Base-by-base conservation (phyloP, 2,329 filamentous ascomycete species). In the Cryphonectria japonica region DNA sequence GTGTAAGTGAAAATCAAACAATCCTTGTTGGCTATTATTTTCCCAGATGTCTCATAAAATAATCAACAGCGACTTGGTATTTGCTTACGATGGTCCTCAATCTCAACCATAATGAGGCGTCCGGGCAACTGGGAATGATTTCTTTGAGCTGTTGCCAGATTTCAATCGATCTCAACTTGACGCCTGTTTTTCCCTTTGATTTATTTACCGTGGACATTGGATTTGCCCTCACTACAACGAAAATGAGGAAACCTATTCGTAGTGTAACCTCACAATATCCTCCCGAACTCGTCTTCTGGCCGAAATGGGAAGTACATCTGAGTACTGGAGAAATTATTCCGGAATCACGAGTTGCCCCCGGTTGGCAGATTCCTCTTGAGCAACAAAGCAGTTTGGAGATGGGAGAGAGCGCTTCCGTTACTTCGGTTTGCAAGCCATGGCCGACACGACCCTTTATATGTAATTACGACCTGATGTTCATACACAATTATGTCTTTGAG, bases 401-500 rank as follows among this genome's bases (percentile, higher is more conserved):
- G 11, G 29, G 19, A 13, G 13, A 59, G 14, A 34, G 14, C 54
- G 19, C 29, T 1, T 59, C 19, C 0, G 29, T 2, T 8, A 8
- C 5, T 34, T 13, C 29, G 6, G 5, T 34, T 6, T 14, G n/a
- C 11, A 14, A 32, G 3, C 1, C 26, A 19, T 8, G 26, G 54
- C 13, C 59, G 59, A 5, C 26, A 37, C 16, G 32, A 43, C 16
- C n/a, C 4, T n/a, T 34, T 52, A 3, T 13, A 22, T 6, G 29
- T 16, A 14, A 39, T 26, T 67, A 67, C 29, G 71, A 72, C 34
- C 63, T 72, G 26, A 46, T 72, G 1, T 70, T 72, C 61, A 68
- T 72, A 43, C 60, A 62, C 34, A 68, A 61, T 57, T 70, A 70
- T 16, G 67, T 72, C 2, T 72, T 72, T 19, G 26, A 70, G 11